phyloP scores from a whole-genome alignment of 192 early-diverging fungal species.

The Endogone sp. region DNA sequence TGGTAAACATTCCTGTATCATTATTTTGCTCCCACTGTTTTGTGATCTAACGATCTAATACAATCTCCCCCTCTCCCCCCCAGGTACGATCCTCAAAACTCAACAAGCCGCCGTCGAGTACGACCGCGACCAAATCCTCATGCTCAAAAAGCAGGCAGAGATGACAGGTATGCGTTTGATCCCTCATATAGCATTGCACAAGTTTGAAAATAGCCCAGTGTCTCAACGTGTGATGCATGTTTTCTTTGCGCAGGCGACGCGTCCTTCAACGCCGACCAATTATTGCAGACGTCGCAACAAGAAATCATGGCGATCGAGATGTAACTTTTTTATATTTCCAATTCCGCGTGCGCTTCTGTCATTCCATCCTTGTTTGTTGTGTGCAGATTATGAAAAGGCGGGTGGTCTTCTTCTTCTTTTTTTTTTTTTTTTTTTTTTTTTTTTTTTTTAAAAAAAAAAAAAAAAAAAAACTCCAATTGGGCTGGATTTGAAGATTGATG shows the following conservation, averaged over 20 bases:
- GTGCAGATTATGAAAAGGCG: no score
- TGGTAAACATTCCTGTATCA: conserved; percentile 14
- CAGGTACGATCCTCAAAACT: conserved; percentile 37
- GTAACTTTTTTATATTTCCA: no score
- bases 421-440: no score
- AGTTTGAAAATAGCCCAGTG: not conserved
- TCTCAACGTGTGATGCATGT: not conserved
- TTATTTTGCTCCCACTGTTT: not conserved
- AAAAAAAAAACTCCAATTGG: no score
- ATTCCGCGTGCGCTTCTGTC: no score
- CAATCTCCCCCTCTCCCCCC: not conserved
- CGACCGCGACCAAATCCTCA: conserved; percentile 15
- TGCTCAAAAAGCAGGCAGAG: not conserved
- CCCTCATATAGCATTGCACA: no score
- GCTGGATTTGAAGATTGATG: no score
- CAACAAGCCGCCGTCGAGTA: conserved; percentile 37
- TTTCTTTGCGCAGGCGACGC: not conserved
- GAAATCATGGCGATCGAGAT: conserved; percentile 3
- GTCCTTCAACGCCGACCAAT: not conserved
- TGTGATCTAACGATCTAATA: no score
- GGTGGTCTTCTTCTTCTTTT: no score
- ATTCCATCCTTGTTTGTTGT: no score
- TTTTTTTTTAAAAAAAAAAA: no score
- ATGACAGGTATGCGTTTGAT: not conserved
- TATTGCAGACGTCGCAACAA: not conserved